These are phyloP conservation scores for Acacia melanoxylon DNA, from an alignment of 306 rosid genomes.

Conservation along the genomic window DNA sequence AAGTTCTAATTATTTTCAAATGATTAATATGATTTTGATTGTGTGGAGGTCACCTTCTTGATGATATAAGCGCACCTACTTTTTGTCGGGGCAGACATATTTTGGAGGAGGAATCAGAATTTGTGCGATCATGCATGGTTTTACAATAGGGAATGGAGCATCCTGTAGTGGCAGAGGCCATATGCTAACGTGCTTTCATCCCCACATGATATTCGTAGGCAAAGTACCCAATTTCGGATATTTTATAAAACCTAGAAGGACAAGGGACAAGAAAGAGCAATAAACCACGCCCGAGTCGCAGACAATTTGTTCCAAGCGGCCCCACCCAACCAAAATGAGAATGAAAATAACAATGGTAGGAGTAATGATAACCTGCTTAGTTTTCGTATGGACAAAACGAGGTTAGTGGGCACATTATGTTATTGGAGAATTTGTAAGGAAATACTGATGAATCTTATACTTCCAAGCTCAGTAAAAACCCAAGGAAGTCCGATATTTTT, in stretches of 20 bases:
- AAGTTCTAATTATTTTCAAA: no score
- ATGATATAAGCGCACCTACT: background rate
- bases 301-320: conserved; percentile 31
- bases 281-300: conserved; percentile 30
- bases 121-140: conserved; percentile 1
- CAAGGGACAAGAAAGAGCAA: background rate
- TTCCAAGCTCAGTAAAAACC: background rate
- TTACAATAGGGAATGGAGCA: no score
- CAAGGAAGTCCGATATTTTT: no score
- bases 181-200: background rate
- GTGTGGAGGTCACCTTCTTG: background rate
- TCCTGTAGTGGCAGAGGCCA: no score
- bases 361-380: no score
- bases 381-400: no score
- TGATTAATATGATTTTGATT: background rate
- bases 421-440: background rate
- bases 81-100: no score
- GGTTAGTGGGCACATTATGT: no score
- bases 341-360: no score
- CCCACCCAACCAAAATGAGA: no score
- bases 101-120: background rate
- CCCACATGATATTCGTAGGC: background rate
- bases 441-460: background rate
- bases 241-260: background rate
- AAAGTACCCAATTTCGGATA: conserved; percentile 22